Base-by-base conservation (phyloP, 305 asterid genomes). In the Solanum hybrid region DNA sequence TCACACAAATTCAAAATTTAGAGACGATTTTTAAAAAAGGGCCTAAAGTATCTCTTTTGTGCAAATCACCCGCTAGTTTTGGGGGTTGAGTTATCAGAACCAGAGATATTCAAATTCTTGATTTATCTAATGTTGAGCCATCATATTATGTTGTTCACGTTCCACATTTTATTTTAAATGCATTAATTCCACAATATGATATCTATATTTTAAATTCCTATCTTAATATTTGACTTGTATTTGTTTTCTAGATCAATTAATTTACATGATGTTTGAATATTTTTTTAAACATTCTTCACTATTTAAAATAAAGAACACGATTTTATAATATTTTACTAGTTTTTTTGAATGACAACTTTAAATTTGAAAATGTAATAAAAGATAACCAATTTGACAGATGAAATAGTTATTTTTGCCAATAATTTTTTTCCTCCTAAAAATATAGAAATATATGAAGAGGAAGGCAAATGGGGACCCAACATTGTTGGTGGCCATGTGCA, bases 401-500 rank as follows among this genome's bases (percentile, higher is more conserved):
- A 73, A 73, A 73, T 73, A 73, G 5, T 72, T 73, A 73, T 26
- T 73, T 72, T 72, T 72, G 79, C 33, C 17, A 72, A 72, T 72
- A 11, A 26, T 26, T 26, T 70, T 12, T 24, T 26, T 73, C 79
- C 79, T 26, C 34, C 79, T 73, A 27, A 73, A 73, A 13, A 75
- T 27, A 27, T 75, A 75, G 29, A 34, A 79, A 31, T 1, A 36
- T 34, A 89, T 11, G 33, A 39, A 70, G 57, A 26, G 89, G 88
- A 24, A 89, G 72, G 88, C 75, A 70, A 91, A 88, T 92, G 76
- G 92, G 93, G 93, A 93, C 94, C 34, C 34, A 91, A 78, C 24
- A 38, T 93, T 51, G 89, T 86, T 41, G 45, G 91, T 85, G 92
- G 93, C 92, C 96, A 93, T 93, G 97, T 94, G 96, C 94, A 41